Evolutionary conservation across 768 basidiomycete species (phyloP).

Genomic region (Lentinula guzmanii): DNA sequence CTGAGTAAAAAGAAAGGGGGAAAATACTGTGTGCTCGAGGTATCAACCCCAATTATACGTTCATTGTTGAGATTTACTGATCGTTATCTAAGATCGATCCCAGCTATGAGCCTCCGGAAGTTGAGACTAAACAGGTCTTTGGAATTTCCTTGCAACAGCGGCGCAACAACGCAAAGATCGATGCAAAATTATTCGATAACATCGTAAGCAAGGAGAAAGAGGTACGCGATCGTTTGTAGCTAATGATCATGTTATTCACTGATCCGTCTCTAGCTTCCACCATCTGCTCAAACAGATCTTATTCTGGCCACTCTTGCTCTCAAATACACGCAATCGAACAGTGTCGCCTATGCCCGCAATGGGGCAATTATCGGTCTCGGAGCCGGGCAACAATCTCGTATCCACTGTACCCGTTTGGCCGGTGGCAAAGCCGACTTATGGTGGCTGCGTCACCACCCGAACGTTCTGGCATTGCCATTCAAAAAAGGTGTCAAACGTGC

Average conservation of each 20-base stretch:
- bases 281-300: constrained; percentile 77
- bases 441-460: constrained; percentile 98
- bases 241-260: constrained; percentile 2
- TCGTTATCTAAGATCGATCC: constrained; percentile 71
- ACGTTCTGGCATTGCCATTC: constrained; percentile 89
- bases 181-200: constrained; percentile 74
- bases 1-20: constrained; percentile 95
- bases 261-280: constrained; percentile 50
- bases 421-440: constrained; percentile 98
- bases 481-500: constrained; percentile 97
- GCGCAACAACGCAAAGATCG: constrained; percentile 86
- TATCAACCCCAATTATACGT: constrained; percentile 18
- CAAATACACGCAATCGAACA: constrained; percentile 99
- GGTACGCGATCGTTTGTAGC: constrained; percentile 32
- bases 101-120: constrained; percentile 64
- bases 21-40: constrained; percentile 97
- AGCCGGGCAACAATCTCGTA: constrained; percentile 97
- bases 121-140: constrained; percentile 94
- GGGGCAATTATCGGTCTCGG: constrained; percentile 94
- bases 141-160: constrained; percentile 87
- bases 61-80: not conserved
- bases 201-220: constrained; percentile 86
- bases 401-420: constrained; percentile 97
- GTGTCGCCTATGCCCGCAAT: constrained; percentile 89
- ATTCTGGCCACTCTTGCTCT: constrained; percentile 94